Percentiles rank a stretch among this genome's conserved stretches.
These are phyloP conservation scores for Dalechampia spathulata DNA, from an alignment of 441 rosid genomes.

Conservation along the genomic window DNA sequence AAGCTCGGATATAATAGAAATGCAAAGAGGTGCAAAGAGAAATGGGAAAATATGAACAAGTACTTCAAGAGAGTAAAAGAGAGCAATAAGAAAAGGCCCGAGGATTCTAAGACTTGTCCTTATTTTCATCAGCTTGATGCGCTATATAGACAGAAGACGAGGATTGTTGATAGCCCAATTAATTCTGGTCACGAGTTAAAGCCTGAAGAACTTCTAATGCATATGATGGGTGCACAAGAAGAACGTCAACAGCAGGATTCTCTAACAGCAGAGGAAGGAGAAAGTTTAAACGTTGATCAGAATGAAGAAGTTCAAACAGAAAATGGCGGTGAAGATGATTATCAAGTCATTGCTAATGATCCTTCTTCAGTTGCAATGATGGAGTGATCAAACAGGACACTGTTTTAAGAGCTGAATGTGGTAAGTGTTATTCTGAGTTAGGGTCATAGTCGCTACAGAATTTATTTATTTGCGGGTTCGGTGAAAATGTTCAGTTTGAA, in stretches of 20 bases:
- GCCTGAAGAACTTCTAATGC: conserved; percentile 56
- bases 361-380: conserved; percentile 28
- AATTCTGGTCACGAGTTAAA: conserved; percentile 29
- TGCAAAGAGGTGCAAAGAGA: conserved; percentile 71
- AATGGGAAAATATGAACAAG: conserved; percentile 85
- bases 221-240: conserved; percentile 36
- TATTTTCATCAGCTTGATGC: conserved; percentile 68
- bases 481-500: conserved; percentile 8
- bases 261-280: conserved; percentile 28
- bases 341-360: conserved; percentile 23
- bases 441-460: conserved; percentile 7
- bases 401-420: conserved; percentile 7
- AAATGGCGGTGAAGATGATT: conserved; percentile 23
- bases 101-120: conserved; percentile 75
- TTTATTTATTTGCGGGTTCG: background rate
- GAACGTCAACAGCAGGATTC: conserved; percentile 28
- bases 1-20: conserved; percentile 54
- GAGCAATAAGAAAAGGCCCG: conserved; percentile 62
- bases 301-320: conserved; percentile 27
- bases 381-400: conserved; percentile 20
- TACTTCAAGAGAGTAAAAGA: conserved; percentile 81
- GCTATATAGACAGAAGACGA: conserved; percentile 48
- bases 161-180: conserved; percentile 19
- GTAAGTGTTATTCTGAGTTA: conserved; percentile 5
- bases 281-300: conserved; percentile 25